Base-by-base conservation (phyloP, 1,139 yeast species). In the Debaryomycetaceae sp. region DNA sequence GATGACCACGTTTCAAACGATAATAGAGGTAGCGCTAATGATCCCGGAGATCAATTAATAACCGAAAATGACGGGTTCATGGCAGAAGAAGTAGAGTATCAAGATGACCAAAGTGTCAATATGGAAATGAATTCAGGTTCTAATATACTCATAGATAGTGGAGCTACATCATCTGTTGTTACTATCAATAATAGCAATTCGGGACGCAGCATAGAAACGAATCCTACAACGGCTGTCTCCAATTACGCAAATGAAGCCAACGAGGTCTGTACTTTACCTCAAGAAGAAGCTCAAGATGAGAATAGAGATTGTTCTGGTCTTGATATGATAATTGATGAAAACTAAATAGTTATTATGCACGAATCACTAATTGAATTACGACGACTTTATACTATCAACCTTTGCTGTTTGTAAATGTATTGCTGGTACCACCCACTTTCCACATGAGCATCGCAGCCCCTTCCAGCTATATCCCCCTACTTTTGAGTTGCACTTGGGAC, bases 351-450 rank as follows among this genome's bases (percentile, higher is more conserved):
- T 42, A 11, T 27, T 44, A 42, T 45, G 40, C 37, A 22, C 27
- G 36, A 22, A 36, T 40, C 34, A 24, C 31, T 17, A 24, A 27
- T 38, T 38, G 24, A 5, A 31, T 11, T 7, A 34, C 41, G 24
- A 14, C 11, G 6, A 31, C 23, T 52, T 60, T 43, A 87, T 74
- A 48, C 78, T 80, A 59, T 91, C 97, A 5, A 88, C 93, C 60
- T 88, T 87, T 4, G 91, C 84, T 36, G 84, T 71, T 60, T 84
- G 93, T 42, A 93, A 63, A 61, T 87, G 90, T 49, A 95, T 78
- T 1, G 96, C 96, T 0, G 99, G 99, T 5, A 89, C 78, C 72
- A 93, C 84, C 99, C 99, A 93, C 55, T 81, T 81, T 2, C 98
- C 97, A 66, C 99, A 93, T 46, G 95, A 83, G 62, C 99, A 93